Evolutionary conservation across 2,329 filamentous ascomycete species (phyloP).

Genomic region (Phaeomoniella chlamydospora): DNA sequence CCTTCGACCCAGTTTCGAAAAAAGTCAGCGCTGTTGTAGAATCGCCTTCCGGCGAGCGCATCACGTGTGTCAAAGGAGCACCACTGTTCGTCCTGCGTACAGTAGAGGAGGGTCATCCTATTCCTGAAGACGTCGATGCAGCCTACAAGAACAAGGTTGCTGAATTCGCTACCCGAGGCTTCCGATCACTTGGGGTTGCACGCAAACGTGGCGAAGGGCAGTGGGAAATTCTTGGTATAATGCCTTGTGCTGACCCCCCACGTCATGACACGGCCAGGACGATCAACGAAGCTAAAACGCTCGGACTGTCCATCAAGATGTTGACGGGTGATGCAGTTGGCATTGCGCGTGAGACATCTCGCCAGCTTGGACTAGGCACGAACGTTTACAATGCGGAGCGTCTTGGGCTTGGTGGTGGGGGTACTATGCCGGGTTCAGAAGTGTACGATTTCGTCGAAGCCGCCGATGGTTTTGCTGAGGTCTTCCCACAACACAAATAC

Average conservation of each 20-base stretch:
- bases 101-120: conserved; percentile 70
- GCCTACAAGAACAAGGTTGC: conserved; percentile 87
- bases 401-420: conserved; percentile 70
- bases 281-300: conserved; percentile 74
- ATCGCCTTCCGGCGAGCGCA: conserved; percentile 68
- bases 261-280: conserved; percentile 83
- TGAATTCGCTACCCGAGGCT: conserved; percentile 84
- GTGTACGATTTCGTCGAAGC: conserved; percentile 93
- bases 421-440: conserved; percentile 86
- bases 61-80: conserved; percentile 82
- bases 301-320: conserved; percentile 90
- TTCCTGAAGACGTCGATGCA: conserved; percentile 61
- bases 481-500: conserved; percentile 93
- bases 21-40: conserved; percentile 77
- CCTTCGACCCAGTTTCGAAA: conserved; percentile 87
- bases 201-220: conserved; percentile 68
- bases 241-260: conserved; percentile 86
- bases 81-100: conserved; percentile 78
- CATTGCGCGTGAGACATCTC: conserved; percentile 82
- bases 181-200: conserved; percentile 85
- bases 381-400: conserved; percentile 91
- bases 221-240: conserved; percentile 90
- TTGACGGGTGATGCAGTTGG: conserved; percentile 88
- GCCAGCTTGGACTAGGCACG: conserved; percentile 79
- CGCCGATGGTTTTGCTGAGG: conserved; percentile 87